Base-by-base conservation (phyloP, 2,329 filamentous ascomycete species). In the Malbranchea cinnamomea region DNA sequence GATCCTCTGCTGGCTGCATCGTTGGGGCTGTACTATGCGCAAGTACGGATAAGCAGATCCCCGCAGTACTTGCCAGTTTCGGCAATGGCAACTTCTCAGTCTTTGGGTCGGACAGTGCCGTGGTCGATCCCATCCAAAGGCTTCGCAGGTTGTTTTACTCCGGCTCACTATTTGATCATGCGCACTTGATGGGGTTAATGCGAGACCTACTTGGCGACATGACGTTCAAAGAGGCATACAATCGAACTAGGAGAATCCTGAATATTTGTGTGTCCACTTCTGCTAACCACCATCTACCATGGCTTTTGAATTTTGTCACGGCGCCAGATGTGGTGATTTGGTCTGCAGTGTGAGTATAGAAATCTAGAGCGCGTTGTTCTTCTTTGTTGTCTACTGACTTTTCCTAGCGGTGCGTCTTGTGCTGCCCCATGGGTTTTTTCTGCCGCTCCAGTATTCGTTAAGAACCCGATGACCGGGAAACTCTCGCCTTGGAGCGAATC, bases 221-320 rank as follows among this genome's bases (percentile, higher is more conserved):
- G 44, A 95, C 87, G 0, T 95, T 95, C 43, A 81, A 87, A 47
- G 87, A 95, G 54, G 83, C 84, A 1, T 94, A 94, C 59, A 92
- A 93, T 49, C 76, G 84, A n/a, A 93, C 85, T 0, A 71, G 83
- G 16, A 71, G 84, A 35, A 85, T 94, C 37, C 70, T 93, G 46
- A 95, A 94, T 50, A 93, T 95, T 21, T 85, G 81, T 35, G 85
- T 95, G 5, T 93, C 85, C 0, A 83, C 80, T 2, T 79, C 82
- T 1, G 82, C 80, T 10, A 68, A 87, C 32, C 89, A 91, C 51
- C 85, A 94, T 49, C 63, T 92, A 10, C 87, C 85, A 0, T 66
- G 81, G 21, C 61, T 95, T 0, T 65, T 95, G 42, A 95, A 95
- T 52, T 94, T 93, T 46, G 71, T 92, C 35, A 94, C 87, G 0